Evolutionary conservation across 257 asterid species (phyloP).

Genomic region (Solanum acaule): DNA sequence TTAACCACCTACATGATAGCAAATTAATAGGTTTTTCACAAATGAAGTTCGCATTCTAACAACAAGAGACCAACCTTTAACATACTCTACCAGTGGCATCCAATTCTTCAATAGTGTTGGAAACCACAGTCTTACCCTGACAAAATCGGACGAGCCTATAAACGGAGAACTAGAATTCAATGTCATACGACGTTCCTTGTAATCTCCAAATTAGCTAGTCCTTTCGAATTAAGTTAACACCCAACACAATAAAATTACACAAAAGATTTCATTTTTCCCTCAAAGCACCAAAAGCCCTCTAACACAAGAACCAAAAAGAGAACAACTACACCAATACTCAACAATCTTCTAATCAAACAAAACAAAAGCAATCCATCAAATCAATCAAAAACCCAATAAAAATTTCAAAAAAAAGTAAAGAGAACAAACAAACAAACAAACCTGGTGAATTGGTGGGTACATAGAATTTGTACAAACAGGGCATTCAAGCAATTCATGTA

Average conservation of each 20-base stretch:
- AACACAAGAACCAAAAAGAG: neutral
- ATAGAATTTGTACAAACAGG: conserved; percentile 88
- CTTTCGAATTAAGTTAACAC: neutral
- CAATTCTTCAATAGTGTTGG: neutral
- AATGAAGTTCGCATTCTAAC: neutral
- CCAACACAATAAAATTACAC: neutral
- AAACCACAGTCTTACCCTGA: neutral
- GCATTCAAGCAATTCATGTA: conserved; percentile 85
- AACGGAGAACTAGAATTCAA: neutral
- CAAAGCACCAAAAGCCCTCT: neutral
- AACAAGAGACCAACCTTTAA: neutral
- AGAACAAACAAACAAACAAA: neutral
- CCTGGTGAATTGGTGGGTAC: conserved; percentile 96
- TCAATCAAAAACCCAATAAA: neutral
- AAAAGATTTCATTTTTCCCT: neutral
- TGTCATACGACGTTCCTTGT: neutral
- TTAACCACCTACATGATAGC: neutral
- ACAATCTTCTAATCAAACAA: neutral
- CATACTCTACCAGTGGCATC: neutral
- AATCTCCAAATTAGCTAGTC: neutral
- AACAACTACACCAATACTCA: neutral
- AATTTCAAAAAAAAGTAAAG: neutral
- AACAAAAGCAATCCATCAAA: neutral
- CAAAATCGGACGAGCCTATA: neutral
- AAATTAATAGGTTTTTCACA: neutral